A percentile compares a stretch with the other conserved stretches of the same genome.
Conservation (phyloP, 2,329 filamentous ascomycete species). For the Trichoderma sp. region DNA sequence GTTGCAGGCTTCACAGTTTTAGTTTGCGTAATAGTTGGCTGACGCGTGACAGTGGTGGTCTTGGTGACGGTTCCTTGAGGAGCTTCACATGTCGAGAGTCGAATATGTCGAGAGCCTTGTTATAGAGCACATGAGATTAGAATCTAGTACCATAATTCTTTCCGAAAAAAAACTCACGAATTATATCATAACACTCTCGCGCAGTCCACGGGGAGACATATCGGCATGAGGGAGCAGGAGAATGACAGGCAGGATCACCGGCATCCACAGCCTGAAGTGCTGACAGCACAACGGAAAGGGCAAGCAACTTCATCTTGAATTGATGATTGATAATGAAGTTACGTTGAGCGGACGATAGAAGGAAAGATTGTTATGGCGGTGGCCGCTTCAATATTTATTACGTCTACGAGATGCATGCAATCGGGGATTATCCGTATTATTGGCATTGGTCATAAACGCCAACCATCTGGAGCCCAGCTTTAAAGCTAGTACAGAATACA, state of each 20-base stretch:
- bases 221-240: not conserved
- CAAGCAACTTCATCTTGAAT: conserved; percentile 1
- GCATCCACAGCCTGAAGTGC: not conserved
- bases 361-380: too few relatives aligned
- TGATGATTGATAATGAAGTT: too few relatives aligned
- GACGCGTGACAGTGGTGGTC: not conserved
- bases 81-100: not conserved
- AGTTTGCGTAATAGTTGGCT: not conserved
- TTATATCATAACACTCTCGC: not conserved
- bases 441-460: not conserved
- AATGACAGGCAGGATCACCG: not conserved
- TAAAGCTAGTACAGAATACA: not conserved
- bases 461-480: not conserved
- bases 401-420: not conserved
- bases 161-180: not conserved
- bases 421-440: not conserved
- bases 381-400: not conserved
- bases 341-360: not conserved
- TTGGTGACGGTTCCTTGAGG: not conserved
- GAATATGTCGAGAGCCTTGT: not conserved
- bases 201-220: not conserved
- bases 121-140: not conserved
- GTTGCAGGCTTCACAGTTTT: not conserved
- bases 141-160: not conserved
- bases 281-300: not conserved